Base-by-base conservation (phyloP, 192 early-diverging fungal species). In the Chytriomyces confervae region DNA sequence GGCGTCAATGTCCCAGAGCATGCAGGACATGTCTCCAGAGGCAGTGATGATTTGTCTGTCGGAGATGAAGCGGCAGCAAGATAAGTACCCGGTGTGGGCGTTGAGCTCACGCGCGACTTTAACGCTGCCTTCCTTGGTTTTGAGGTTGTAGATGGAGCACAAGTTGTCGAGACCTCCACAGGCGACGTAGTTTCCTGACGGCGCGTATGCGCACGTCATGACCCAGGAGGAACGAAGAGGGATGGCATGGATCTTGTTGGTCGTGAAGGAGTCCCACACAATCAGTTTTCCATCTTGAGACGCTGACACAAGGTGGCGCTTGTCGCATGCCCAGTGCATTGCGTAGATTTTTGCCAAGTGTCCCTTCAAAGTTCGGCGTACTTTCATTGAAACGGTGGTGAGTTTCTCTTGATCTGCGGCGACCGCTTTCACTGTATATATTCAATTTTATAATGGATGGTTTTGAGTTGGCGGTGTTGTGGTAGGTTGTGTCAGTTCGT, bases 221-320 rank as follows among this genome's bases (percentile, higher is more conserved):
- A 99, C 97, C 98, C 98, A 99, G 11, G 97, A 98, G 3, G 98
- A 99, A 10, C 95, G 93, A 66, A 99, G 84, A 0, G 98, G 98
- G 78, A 99, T 98, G 20, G 98, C 97, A 83, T 98, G 95, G 45
- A 98, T 94, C 85, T 99, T 99, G 90, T 99, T 99, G 68, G 96
- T 98, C 61, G 95, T 94, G 81, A 93, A 96, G 53, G 96, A 96
- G 79, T 99, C 98, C 97, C 98, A 99, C 49, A 99, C 95, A 72
- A 99, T 99, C 57, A 99, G 89, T 85, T 98, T 99, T 70, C 98
- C 97, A 84, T 99, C 98, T 88, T 99, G 98, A 78, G 98, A 99
- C 36, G 97, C 97, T 51, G 93, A 95, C 47, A 98, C 98, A 5
- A 99, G 85, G 80, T 99, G 98, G 64, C 96, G 91, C 85, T 95